These are phyloP conservation scores for Ganoderma sp. DNA, from an alignment of 1,284 basidiomycete species.

Conservation along the genomic window DNA sequence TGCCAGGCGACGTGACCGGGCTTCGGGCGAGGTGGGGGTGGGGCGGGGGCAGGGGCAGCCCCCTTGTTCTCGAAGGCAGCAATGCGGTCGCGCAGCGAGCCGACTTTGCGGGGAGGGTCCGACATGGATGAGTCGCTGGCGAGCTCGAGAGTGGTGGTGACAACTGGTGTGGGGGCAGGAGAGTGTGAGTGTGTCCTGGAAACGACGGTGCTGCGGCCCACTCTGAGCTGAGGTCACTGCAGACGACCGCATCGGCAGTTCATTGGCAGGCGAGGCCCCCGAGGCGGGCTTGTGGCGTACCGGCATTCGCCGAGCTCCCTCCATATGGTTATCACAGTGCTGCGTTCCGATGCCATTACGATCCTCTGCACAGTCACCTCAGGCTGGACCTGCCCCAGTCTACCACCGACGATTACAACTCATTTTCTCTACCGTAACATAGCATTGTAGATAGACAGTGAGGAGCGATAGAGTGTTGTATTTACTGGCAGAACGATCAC, in stretches of 20 bases:
- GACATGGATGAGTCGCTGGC: slow-evolving; percentile 47
- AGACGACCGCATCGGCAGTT: background rate
- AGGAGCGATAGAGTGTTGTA: background rate
- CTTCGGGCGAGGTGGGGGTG: slow-evolving; percentile 71
- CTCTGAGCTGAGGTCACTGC: background rate
- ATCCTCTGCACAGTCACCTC: background rate
- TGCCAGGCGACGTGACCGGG: slow-evolving; percentile 72
- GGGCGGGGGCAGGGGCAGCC: slow-evolving; percentile 48
- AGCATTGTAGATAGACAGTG: too few relatives aligned
- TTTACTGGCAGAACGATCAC: background rate
- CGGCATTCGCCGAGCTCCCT: slow-evolving; percentile 8
- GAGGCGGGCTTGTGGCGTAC: background rate
- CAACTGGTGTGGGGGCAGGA: background rate
- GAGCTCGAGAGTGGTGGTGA: background rate
- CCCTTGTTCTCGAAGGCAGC: slow-evolving; percentile 77
- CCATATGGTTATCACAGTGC: slow-evolving; percentile 3
- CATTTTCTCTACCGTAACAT: background rate
- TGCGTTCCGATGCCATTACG: background rate
- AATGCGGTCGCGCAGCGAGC: slow-evolving; percentile 82
- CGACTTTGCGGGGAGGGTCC: slow-evolving; percentile 62
- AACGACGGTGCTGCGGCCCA: background rate
- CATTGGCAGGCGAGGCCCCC: background rate
- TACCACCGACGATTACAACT: background rate
- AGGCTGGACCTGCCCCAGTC: background rate
- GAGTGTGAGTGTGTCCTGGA: slow-evolving; percentile 2